Base-by-base conservation (phyloP, 176 grass and related monocot species). In the Triticum timopheevii region DNA sequence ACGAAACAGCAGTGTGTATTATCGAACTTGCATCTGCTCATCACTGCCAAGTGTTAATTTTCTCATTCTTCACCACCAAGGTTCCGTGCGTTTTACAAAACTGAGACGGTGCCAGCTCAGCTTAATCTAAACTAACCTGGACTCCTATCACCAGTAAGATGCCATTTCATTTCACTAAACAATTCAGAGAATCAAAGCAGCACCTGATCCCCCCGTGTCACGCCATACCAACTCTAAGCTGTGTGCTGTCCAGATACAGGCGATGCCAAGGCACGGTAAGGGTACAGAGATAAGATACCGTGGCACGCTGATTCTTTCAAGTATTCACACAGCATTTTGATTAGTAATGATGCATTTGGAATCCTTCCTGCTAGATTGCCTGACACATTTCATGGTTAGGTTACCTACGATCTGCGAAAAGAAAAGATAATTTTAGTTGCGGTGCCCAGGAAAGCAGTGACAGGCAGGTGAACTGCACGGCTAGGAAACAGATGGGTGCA, bases 51-150 rank as follows among this genome's bases (percentile, higher is more conserved):
- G 50, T 84, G 73, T 16, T 39, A 62, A 23, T 63, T 68, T 44
- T 86, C 69, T 54, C 65, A 36, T 50, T 81, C 34, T 81, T 76
- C 77, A 28, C 47, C 77, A 36, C 61, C 63, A 61, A 12, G 25
- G 75, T 45, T 67, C 65, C 27, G 76, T 6, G n/a, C 49, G 34
- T n/a, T 81, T 62, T 90, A 85, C 83, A 65, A 34, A 40, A 47
- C 23, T 23, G 69, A 68, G 69, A 58, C 63, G 69, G 8, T 59
- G 69, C 31, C 45, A 81, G 78, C 59, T 69, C 42, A 61, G 77
- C 59, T 80, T 25, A 66, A 19, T 80, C 77, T 73, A 45, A 75
- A 68, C 28, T 69, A 66, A 59, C 24, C 50, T 58, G 16, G 40
- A 76, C 74, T 50, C 27, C 52, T 36, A 39, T 61, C 23, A n/a